Conservation (phyloP, 768 basidiomycete species). For the Porphyrellus cyaneotinctus region DNA sequence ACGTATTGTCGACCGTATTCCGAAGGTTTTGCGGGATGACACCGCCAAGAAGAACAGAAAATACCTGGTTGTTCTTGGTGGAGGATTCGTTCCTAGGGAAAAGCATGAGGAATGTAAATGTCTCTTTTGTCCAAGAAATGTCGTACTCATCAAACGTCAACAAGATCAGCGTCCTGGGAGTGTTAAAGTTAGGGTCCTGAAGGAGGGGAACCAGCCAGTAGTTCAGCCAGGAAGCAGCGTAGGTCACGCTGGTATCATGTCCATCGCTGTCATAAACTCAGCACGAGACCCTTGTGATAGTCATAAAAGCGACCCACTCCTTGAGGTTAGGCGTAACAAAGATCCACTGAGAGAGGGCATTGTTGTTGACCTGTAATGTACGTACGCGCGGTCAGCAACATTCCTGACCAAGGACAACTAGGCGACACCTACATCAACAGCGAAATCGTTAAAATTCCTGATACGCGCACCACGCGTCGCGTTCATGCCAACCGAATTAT, state of each 20-base stretch:
- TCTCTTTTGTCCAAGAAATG: conserved; percentile 22
- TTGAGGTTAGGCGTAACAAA: conserved; percentile 60
- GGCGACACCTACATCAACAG: conserved; percentile 39
- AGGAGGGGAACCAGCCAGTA: conserved; percentile 33
- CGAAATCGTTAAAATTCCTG: conserved; percentile 61
- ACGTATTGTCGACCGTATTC: conserved; percentile 46
- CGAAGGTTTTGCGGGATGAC: conserved; percentile 41
- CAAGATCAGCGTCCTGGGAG: not conserved
- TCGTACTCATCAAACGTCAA: conserved; percentile 1
- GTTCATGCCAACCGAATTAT: conserved; percentile 44
- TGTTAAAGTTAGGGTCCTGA: not conserved
- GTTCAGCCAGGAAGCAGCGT: conserved; percentile 41
- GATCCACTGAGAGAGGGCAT: conserved; percentile 53
- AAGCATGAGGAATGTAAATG: not conserved
- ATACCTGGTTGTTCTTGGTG: conserved; percentile 44
- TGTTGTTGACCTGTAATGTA: conserved; percentile 26
- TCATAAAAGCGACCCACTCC: conserved; percentile 13
- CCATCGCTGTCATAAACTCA: conserved; percentile 42
- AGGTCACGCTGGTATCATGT: conserved; percentile 55
- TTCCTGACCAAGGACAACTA: not conserved
- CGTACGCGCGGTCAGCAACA: not conserved
- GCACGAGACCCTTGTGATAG: not conserved
- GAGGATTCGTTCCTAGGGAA: conserved; percentile 26
- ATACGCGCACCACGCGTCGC: conserved; percentile 39
- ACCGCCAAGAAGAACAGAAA: conserved; percentile 40